Conservation (phyloP, 2,329 filamentous ascomycete species). For the Clonostachys rosea region DNA sequence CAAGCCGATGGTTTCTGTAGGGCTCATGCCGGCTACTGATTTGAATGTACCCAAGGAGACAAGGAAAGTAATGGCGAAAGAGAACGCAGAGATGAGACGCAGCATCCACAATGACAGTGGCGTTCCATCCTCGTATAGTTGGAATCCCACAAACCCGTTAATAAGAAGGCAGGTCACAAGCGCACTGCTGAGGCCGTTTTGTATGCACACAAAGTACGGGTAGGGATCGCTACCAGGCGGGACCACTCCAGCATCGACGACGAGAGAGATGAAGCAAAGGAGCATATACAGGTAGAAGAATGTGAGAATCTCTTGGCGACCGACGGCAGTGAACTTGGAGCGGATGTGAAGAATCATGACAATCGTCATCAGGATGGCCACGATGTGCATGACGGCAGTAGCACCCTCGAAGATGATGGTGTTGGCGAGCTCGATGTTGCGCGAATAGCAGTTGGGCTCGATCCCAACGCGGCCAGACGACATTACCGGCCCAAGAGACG, state of each 20-base stretch:
- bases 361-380: constrained; percentile 85
- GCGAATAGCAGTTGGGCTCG: constrained; percentile 85
- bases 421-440: constrained; percentile 93
- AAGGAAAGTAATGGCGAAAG: constrained; percentile 83
- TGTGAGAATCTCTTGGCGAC: constrained; percentile 67
- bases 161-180: constrained; percentile 86
- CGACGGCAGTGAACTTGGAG: constrained; percentile 97
- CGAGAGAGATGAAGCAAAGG: constrained; percentile 80
- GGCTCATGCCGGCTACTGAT: constrained; percentile 78
- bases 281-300: constrained; percentile 98
- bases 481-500: constrained; percentile 73
- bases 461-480: constrained; percentile 70
- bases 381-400: constrained; percentile 86
- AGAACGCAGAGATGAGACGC: constrained; percentile 68
- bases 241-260: constrained; percentile 89
- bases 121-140: constrained; percentile 96
- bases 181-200: constrained; percentile 80
- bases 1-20: constrained; percentile 80
- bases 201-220: constrained; percentile 86
- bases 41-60: constrained; percentile 92
- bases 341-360: constrained; percentile 97
- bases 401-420: constrained; percentile 97
- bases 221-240: constrained; percentile 77
- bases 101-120: constrained; percentile 91
- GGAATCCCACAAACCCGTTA: constrained; percentile 98